A percentile compares a stretch with the other conserved stretches of the same genome.
Conservation (phyloP, 148 eudicot genomes). For the Cornus controversa region DNA sequence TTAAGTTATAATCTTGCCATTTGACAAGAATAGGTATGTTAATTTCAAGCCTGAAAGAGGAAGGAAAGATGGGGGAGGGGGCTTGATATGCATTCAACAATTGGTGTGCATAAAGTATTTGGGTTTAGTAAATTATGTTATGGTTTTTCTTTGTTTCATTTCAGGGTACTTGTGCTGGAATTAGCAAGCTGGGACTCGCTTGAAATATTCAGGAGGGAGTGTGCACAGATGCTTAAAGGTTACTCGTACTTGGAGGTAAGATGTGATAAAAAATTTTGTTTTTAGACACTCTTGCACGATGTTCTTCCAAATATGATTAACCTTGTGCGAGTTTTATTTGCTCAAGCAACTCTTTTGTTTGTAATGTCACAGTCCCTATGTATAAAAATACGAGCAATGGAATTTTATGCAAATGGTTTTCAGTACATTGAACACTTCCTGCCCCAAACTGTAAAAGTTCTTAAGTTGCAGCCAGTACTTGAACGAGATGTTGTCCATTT, state of each 20-base stretch:
- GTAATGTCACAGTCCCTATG: slow-evolving; percentile 31
- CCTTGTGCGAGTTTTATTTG: not conserved
- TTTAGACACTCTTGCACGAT: not conserved
- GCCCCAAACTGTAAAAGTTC: slow-evolving; percentile 32
- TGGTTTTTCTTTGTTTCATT: not conserved
- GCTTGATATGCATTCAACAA: no score
- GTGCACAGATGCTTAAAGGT: slow-evolving; percentile 20
- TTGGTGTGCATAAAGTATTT: no score
- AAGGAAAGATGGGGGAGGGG: no score
- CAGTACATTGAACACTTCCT: slow-evolving; percentile 15
- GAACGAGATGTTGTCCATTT: slow-evolving; percentile 21
- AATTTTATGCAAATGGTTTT: slow-evolving; percentile 15
- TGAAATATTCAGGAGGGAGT: slow-evolving; percentile 13
- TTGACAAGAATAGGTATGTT: no score
- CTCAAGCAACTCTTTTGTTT: slow-evolving; percentile 2
- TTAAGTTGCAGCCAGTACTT: slow-evolving; percentile 39
- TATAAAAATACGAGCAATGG: slow-evolving; percentile 38
- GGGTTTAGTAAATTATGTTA: not conserved
- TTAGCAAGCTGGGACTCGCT: slow-evolving; percentile 15
- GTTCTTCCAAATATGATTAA: not conserved
- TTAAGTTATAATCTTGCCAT: no score
- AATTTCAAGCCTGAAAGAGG: no score
- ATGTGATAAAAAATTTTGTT: not conserved
- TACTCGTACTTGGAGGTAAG: slow-evolving; percentile 38
- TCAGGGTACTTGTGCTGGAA: slow-evolving; percentile 44